Evolutionary conservation across 1,284 basidiomycete genomes (phyloP).

Genomic region (Xanthoconium separans): DNA sequence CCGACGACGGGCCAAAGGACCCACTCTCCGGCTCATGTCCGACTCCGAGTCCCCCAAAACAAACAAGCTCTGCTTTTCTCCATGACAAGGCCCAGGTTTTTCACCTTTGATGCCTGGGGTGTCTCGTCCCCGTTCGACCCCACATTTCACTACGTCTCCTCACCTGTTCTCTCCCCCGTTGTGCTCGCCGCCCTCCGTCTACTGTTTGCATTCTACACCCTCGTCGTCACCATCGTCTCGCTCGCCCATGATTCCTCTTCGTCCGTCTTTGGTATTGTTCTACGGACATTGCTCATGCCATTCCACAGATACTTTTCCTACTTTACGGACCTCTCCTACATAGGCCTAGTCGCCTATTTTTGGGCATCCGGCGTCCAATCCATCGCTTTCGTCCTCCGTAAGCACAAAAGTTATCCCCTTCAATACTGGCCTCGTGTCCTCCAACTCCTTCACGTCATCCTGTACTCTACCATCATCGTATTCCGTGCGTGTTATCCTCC

Average conservation of each 20-base stretch:
- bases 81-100: slow-evolving; percentile 6
- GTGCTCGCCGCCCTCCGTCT: slow-evolving; percentile 49
- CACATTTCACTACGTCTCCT: slow-evolving; percentile 53
- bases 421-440: slow-evolving; percentile 56
- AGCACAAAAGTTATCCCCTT: slow-evolving; percentile 46
- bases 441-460: slow-evolving; percentile 57
- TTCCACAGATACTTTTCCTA: slow-evolving; percentile 54
- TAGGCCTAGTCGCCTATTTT: slow-evolving; percentile 62
- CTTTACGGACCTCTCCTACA: slow-evolving; percentile 63
- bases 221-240: slow-evolving; percentile 45
- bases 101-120: slow-evolving; percentile 28
- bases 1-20: no score
- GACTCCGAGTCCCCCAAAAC: not conserved
- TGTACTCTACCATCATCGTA: slow-evolving; percentile 53
- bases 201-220: slow-evolving; percentile 52
- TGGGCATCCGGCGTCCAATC: slow-evolving; percentile 60
- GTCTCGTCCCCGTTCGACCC: slow-evolving; percentile 51
- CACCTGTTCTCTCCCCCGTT: slow-evolving; percentile 49
- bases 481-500: slow-evolving; percentile 50
- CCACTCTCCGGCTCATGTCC: no score
- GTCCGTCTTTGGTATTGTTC: slow-evolving; percentile 21
- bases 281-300: not conserved
- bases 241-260: slow-evolving; percentile 36
- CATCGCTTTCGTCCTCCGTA: slow-evolving; percentile 39
- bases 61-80: not conserved